Base-by-base conservation (phyloP, 2,329 filamentous ascomycete genomes). In the Exophiala viscosa region DNA sequence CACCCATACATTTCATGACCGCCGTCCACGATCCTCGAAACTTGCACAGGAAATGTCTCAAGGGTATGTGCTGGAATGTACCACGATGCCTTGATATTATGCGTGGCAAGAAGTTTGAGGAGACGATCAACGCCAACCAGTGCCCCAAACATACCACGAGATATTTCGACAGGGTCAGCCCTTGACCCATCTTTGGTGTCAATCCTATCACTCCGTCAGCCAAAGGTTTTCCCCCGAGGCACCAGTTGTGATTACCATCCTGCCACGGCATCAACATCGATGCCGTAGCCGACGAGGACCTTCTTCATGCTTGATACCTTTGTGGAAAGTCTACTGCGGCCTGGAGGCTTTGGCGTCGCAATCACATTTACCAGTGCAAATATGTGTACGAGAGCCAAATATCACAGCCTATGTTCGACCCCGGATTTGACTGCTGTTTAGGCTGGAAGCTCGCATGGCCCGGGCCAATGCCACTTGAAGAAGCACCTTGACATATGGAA, bases 41-140 rank as follows among this genome's bases (percentile, higher is more conserved):
- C 74, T 33, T 71, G 65, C 15, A 60, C 61, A 9, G 79, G 79
- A 55, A 83, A 83, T 8, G 74, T 79, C 58, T 83, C 80, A 45
- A 79, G 71, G 0, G 75, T 77, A 65, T 83, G 80, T 44, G 79
- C 80, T 0, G 80, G 80, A 10, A 83, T 74, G 58, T 80, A 82
- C 80, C 79, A 83, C 3, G 79, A 81, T 15, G 78, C 72, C 52
- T 76, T 76, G 61, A 75, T 75, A 43, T 66, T 60, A 60, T 74
- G 69, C 36, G 70, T 71, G 39, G 67, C 64, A 60, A 64, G 73
- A 7, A 76, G 63, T 42, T 67, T 69, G 5, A 75, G 67, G 2
- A 76, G 33, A 5, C 61, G 52, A 35, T 63, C 62, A 5, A 55
- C 57, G 20, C 62, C 62, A 17, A 60, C 49, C 0, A 56, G 63